Conservation (phyloP, 768 basidiomycete genomes). For the Pisolithus tinctorius region DNA sequence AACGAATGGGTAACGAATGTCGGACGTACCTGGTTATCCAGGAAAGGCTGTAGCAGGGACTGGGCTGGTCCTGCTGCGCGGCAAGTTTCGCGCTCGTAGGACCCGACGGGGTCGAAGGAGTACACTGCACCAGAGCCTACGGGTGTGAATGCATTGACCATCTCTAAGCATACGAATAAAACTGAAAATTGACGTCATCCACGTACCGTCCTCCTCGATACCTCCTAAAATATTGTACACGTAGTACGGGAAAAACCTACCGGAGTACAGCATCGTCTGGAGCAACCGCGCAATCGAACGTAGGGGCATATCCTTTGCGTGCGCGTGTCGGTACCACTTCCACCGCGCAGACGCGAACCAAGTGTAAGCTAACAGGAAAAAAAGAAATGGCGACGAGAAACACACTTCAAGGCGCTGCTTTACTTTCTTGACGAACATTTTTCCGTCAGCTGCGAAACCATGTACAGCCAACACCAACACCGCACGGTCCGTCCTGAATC, state of each 20-base stretch:
- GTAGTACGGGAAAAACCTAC: constrained; percentile 97
- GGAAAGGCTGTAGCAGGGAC: constrained; percentile 90
- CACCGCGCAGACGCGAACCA: background rate
- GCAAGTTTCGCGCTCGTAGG: constrained; percentile 95
- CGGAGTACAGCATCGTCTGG: constrained; percentile 95
- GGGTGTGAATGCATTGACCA: background rate
- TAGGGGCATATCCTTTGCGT: constrained; percentile 95
- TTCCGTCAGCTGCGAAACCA: constrained; percentile 95
- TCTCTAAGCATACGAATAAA: too few species aligned
- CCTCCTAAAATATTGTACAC: constrained; percentile 96
- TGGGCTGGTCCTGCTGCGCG: constrained; percentile 94
- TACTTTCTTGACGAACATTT: constrained; percentile 95
- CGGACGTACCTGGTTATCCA: constrained; percentile 88
- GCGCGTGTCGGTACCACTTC: constrained; percentile 97
- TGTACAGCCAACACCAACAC: constrained; percentile 97
- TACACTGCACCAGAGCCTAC: constrained; percentile 93
- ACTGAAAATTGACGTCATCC: too few species aligned
- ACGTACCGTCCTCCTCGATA: constrained; percentile 90
- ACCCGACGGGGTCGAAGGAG: constrained; percentile 99
- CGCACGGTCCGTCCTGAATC: constrained; percentile 76
- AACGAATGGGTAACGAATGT: too few species aligned
- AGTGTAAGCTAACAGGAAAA: constrained; percentile 1
- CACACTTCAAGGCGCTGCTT: constrained; percentile 90
- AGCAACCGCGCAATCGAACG: constrained; percentile 93
- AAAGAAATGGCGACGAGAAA: constrained; percentile 4